Evolutionary conservation across 78 protist species (phyloP), one percentile per base, ranked within the genome.

Genomic region (Acrasis kona): DNA sequence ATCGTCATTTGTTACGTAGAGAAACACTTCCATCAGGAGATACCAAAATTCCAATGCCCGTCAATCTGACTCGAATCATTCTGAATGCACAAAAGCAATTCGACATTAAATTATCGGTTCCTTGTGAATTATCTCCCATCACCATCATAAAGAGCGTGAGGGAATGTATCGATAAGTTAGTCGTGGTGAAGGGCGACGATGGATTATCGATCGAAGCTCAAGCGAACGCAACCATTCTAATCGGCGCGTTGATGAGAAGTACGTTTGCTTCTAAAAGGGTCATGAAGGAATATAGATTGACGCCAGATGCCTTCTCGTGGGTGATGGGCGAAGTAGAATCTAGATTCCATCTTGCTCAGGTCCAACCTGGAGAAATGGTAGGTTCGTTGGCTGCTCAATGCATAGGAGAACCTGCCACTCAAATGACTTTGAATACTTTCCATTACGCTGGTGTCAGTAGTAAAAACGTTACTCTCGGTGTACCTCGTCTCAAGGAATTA

Each of bases 381-480:
- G 99, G 96, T 70, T 92, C 94, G 28, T 75, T 96, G 9, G 99
- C 98, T 0, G 98, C 98, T 19, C 99, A 97, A 89, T 86, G 93
- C 1, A 88, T 97, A 29, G 99, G 99, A n/a, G 99, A 98, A 88
- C 99, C 99, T 10, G 99, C 99, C 28, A 98, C 99, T 32, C 99
- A 98, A 84, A 97, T 98, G 99, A 98, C 99, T 2, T 88, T 98
- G 72, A 97, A 97, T 92, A 97, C 99, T 29, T 98, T 97, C 95
- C 99, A 97, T 81, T 89, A 75, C 64, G 99, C 99, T 37, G 99
- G 99, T 65, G 95, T 97, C 65, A 79, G 96, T 0, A 57, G 94
- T 36, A 98, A 97, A 94, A 98, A 91, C 79, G 99, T 97, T 42
- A 96, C 99, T 7, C 93, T 96, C 39, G 97, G 97, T 81, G 95